phyloP scores from a whole-genome alignment of 2,329 filamentous ascomycete species.

The Hypoxylon sp. region DNA sequence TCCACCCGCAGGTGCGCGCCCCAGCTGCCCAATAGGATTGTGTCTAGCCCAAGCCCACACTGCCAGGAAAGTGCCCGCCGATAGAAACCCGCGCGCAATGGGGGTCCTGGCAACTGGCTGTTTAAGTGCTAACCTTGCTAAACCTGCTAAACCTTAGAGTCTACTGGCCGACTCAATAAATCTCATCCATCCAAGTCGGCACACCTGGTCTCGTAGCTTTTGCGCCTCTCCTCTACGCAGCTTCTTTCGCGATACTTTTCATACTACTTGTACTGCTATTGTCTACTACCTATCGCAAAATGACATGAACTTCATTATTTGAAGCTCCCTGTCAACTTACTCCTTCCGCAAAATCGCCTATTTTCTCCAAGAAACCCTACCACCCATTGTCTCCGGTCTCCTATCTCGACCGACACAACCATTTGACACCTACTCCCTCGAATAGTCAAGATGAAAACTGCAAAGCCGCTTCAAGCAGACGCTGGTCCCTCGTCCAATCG shows the following conservation, averaged over 20 bases:
- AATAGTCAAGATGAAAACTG: constrained; percentile 67
- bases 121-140: constrained; percentile 20
- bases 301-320: constrained; percentile 52
- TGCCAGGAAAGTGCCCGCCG: constrained; percentile 38
- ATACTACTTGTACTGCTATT: constrained; percentile 42
- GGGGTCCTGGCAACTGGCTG: constrained; percentile 27
- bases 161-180: constrained; percentile 39
- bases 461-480: constrained; percentile 62
- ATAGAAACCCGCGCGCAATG: constrained; percentile 44
- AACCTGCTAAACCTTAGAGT: constrained; percentile 25
- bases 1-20: constrained; percentile 5
- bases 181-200: constrained; percentile 39
- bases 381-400: constrained; percentile 40
- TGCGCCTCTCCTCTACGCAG: constrained; percentile 50
- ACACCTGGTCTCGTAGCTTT: constrained; percentile 41
- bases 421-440: constrained; percentile 17
- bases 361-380: constrained; percentile 39
- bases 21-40: constrained; percentile 19
- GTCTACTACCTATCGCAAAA: constrained; percentile 48
- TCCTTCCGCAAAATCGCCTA: constrained; percentile 31
- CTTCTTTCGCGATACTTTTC: constrained; percentile 40
- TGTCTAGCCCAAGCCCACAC: constrained; percentile 33
- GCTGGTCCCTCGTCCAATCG: constrained; percentile 64
- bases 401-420: constrained; percentile 29
- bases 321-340: constrained; percentile 48